Conservation (phyloP, 1,284 basidiomycete genomes). For the Leccinum fuscescens region DNA sequence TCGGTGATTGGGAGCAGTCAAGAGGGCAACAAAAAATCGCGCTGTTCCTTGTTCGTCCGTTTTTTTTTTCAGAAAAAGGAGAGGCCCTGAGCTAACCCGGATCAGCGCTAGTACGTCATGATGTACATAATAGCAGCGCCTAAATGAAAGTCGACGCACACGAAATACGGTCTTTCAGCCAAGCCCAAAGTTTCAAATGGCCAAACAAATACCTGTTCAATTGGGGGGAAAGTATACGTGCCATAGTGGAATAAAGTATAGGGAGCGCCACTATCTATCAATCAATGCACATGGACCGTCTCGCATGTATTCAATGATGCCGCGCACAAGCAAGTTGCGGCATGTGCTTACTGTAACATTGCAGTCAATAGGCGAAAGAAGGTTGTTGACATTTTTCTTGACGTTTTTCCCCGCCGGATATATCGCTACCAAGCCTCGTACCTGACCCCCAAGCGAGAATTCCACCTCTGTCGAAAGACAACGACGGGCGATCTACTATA, state of each 20-base stretch:
- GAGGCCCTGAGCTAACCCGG: background rate
- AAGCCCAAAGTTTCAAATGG: background rate
- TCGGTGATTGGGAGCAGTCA: background rate
- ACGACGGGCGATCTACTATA: background rate
- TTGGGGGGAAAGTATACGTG: background rate
- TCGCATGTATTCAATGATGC: background rate
- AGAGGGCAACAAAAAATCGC: background rate
- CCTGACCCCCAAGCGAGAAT: background rate
- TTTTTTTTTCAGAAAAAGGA: background rate
- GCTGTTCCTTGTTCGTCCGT: background rate
- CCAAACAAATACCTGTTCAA: background rate
- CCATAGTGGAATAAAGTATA: background rate
- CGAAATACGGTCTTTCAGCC: background rate
- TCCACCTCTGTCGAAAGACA: background rate
- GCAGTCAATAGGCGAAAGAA: background rate
- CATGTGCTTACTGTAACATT: background rate
- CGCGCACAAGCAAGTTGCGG: too few relatives aligned
- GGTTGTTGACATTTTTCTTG: background rate
- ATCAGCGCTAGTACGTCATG: background rate
- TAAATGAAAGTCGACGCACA: background rate
- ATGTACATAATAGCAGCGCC: background rate
- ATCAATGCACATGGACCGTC: background rate
- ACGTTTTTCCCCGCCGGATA: background rate
- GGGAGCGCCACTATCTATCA: background rate
- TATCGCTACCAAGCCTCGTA: background rate